A percentile compares a stretch with the other conserved stretches of the same genome.
These are phyloP conservation scores for Phycomyces blakesleeanus DNA, from an alignment of 192 early-diverging fungal genomes.

Conservation along the genomic window DNA sequence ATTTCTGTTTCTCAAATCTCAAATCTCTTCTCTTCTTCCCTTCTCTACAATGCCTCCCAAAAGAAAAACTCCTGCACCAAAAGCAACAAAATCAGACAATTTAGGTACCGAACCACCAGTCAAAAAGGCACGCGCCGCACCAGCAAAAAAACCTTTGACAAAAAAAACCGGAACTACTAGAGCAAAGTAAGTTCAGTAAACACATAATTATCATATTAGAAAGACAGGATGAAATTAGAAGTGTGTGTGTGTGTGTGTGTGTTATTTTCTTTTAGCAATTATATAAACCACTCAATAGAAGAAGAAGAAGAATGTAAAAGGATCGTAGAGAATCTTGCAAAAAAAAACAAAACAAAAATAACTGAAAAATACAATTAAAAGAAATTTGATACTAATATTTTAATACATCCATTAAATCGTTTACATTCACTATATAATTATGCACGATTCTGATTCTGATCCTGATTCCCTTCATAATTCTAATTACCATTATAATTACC, in stretches of 20 bases:
- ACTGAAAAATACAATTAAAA: too few species aligned
- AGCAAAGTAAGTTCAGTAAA: background rate
- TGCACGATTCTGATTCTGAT: background rate
- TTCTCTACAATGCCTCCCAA: conserved; percentile 19
- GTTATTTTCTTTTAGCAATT: too few species aligned
- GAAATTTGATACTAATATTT: too few species aligned
- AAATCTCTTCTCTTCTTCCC: background rate
- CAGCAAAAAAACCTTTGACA: background rate
- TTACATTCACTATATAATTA: too few species aligned
- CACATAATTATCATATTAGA: background rate
- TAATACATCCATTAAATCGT: too few species aligned
- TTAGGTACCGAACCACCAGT: background rate
- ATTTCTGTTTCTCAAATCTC: too few species aligned
- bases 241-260: too few species aligned
- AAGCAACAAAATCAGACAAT: background rate
- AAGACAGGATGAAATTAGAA: too few species aligned
- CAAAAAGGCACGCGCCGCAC: conserved; percentile 3
- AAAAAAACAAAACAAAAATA: too few species aligned
- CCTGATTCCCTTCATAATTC: background rate
- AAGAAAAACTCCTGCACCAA: conserved; percentile 12
- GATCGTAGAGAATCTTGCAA: too few species aligned
- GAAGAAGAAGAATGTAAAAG: too few species aligned
- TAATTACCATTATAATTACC: background rate
- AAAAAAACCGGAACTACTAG: background rate
- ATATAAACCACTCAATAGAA: too few species aligned